Conservation (phyloP, 1,284 basidiomycete genomes). For the Pseudozyma hubeiensis region DNA sequence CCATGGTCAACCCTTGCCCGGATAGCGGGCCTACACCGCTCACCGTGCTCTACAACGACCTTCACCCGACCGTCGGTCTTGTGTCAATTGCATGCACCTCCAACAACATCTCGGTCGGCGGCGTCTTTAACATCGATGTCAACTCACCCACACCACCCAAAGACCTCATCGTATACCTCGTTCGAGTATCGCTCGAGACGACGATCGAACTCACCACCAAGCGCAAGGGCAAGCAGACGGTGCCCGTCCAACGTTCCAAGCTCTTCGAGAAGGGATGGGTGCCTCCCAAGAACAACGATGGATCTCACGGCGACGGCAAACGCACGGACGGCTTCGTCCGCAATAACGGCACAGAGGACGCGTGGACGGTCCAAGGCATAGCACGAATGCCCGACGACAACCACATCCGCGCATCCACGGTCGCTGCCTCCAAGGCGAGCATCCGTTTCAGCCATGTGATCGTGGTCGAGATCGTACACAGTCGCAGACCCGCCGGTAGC, state of each 20-base stretch:
- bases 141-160: slow-evolving; percentile 63
- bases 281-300: slow-evolving; percentile 58
- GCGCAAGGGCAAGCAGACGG: slow-evolving; percentile 59
- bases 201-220: slow-evolving; percentile 63
- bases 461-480: slow-evolving; percentile 67
- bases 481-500: slow-evolving; percentile 36
- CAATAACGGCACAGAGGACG: slow-evolving; percentile 54
- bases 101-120: slow-evolving; percentile 68
- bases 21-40: slow-evolving; percentile 65
- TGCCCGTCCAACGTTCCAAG: slow-evolving; percentile 64
- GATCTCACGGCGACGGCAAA: slow-evolving; percentile 62
- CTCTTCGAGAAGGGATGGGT: slow-evolving; percentile 67
- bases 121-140: slow-evolving; percentile 68
- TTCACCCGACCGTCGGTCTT: slow-evolving; percentile 67
- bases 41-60: slow-evolving; percentile 67
- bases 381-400: slow-evolving; percentile 68
- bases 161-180: slow-evolving; percentile 67
- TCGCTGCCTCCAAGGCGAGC: slow-evolving; percentile 55
- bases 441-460: slow-evolving; percentile 65
- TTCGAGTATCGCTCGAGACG: slow-evolving; percentile 65
- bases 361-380: slow-evolving; percentile 67
- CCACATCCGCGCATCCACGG: slow-evolving; percentile 60
- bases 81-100: slow-evolving; percentile 66
- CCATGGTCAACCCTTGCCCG: slow-evolving; percentile 66
- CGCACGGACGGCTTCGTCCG: slow-evolving; percentile 61